Conservation (phyloP, 2,329 filamentous ascomycete genomes). For the Botrytis galanthina region DNA sequence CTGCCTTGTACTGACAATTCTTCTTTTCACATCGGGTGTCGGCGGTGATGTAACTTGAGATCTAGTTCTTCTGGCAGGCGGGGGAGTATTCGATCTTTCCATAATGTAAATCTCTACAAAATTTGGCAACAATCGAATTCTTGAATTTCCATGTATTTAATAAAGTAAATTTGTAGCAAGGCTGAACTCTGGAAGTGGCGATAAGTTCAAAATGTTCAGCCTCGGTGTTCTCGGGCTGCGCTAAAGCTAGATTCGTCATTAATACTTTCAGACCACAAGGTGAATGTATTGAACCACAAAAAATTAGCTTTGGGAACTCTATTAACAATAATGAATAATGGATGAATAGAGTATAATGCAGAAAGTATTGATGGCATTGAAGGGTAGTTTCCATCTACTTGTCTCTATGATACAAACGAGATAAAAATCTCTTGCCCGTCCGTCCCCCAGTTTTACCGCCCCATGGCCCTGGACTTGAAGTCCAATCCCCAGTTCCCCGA, state of each 20-base stretch:
- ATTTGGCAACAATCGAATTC: background rate
- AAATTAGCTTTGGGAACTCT: background rate
- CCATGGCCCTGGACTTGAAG: background rate
- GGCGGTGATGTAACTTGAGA: constrained; percentile 44
- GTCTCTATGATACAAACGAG: constrained; percentile 20
- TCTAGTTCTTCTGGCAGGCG: constrained; percentile 11
- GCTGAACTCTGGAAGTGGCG: constrained; percentile 16
- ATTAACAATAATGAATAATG: background rate
- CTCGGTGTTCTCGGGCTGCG: constrained; percentile 1
- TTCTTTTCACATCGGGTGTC: constrained; percentile 54
- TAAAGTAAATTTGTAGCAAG: constrained; percentile 4
- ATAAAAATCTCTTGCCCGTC: background rate
- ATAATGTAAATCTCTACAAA: constrained; percentile 19
- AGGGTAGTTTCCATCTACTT: background rate
- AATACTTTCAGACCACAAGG: background rate
- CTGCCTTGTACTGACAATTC: constrained; percentile 48
- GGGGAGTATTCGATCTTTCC: constrained; percentile 32
- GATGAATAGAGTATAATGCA: background rate
- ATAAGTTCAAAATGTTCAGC: constrained; percentile 10
- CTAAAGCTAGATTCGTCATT: constrained; percentile 4
- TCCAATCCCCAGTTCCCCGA: background rate
- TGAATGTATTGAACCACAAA: background rate
- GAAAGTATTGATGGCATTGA: constrained; percentile 7
- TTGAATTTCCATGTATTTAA: background rate
- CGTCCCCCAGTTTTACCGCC: constrained; percentile 4